phyloP scores from a whole-genome alignment of 495 filamentous ascomycete genomes.

The Terfezia boudieri region DNA sequence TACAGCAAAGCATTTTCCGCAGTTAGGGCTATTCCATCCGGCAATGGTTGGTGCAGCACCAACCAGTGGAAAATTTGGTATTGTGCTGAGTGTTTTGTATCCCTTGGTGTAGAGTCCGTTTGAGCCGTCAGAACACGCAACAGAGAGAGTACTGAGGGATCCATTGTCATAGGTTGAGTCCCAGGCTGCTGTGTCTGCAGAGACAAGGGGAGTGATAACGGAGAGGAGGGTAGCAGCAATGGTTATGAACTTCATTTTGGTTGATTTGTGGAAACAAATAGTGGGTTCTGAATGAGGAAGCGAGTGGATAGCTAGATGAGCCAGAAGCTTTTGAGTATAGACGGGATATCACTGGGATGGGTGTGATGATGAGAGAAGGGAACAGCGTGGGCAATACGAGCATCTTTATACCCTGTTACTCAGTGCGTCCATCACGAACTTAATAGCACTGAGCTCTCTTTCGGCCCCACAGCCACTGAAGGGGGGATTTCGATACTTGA shows the following conservation, averaged over 20 bases:
- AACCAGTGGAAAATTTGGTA: conserved; percentile 37
- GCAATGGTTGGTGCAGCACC: conserved; percentile 37
- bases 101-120: conserved; percentile 36
- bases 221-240: conserved; percentile 15
- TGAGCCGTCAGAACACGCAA: conserved; percentile 35
- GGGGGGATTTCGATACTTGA: no score
- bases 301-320: neutral
- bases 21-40: conserved; percentile 34
- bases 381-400: neutral
- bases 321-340: neutral
- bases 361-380: neutral
- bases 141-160: conserved; percentile 23
- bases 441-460: no score
- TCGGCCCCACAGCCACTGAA: no score
- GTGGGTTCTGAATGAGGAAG: neutral
- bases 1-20: conserved; percentile 48
- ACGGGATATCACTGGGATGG: conserved; percentile 1
- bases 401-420: no score
- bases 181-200: conserved; percentile 18
- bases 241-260: conserved; percentile 32
- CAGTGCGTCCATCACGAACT: no score
- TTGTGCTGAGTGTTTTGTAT: conserved; percentile 14
- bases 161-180: conserved; percentile 35
- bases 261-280: neutral
- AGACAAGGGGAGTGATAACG: conserved; percentile 15